Conservation (phyloP, 768 basidiomycete genomes). For the Tubosaeta brunneosetosa region DNA sequence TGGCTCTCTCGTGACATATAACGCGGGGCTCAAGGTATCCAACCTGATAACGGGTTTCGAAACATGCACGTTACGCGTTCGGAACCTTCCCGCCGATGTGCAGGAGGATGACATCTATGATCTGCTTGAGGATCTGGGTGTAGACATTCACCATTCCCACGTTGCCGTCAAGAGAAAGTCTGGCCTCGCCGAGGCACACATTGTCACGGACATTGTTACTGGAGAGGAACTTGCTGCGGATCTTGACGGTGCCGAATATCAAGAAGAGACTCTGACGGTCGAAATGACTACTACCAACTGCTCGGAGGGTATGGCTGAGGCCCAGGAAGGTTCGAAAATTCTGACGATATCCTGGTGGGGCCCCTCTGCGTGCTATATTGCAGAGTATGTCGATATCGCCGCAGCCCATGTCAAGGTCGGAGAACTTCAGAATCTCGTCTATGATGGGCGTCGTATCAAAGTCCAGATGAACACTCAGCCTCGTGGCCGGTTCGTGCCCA, state of each 20-base stretch:
- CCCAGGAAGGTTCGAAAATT: slow-evolving; percentile 31
- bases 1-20: slow-evolving; percentile 46
- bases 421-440: slow-evolving; percentile 32
- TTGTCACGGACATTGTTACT: slow-evolving; percentile 40
- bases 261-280: slow-evolving; percentile 38
- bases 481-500: slow-evolving; percentile 22
- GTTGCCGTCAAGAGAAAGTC: slow-evolving; percentile 29
- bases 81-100: slow-evolving; percentile 40
- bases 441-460: slow-evolving; percentile 42
- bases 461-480: slow-evolving; percentile 42
- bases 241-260: slow-evolving; percentile 48
- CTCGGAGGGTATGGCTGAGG: slow-evolving; percentile 39
- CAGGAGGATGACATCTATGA: slow-evolving; percentile 37
- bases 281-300: slow-evolving; percentile 39
- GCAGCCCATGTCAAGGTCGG: slow-evolving; percentile 28
- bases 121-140: slow-evolving; percentile 42
- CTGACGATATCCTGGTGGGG: slow-evolving; percentile 49
- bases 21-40: slow-evolving; percentile 44
- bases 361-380: slow-evolving; percentile 44
- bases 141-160: slow-evolving; percentile 32
- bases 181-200: slow-evolving; percentile 36
- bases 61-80: slow-evolving; percentile 43
- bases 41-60: slow-evolving; percentile 49
- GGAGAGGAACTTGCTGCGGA: slow-evolving; percentile 39
- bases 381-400: slow-evolving; percentile 33